Evolutionary conservation across 352 stramenopile species (phyloP), one percentile per base, ranked within the genome.

Genomic region (Thalassiosira exigua): DNA sequence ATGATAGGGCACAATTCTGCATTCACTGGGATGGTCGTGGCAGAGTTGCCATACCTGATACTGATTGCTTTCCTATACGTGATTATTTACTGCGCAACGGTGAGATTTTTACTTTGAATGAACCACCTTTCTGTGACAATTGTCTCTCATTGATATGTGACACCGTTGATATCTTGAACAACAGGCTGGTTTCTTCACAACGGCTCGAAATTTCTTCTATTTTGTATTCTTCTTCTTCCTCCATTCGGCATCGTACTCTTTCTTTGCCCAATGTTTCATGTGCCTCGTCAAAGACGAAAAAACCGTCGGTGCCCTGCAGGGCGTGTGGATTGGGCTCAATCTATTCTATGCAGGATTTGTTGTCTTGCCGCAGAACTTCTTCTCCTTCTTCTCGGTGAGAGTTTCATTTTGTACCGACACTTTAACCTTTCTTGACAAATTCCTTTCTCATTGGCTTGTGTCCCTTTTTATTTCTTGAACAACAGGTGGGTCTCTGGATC

Each of bases 1-100:
- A 97, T 96, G 70, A 96, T 98, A 72, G 92, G 92, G 2, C 90
- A 95, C 54, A 75, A 92, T 4, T 91, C 93, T 77, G 95, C 97
- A 21, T 91, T 90, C 50, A 72, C 95, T 39, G 93, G 87, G 27
- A 84, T 93, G 27, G 93, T 91, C 3, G 48, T 96, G n/a, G 90
- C 90, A 0, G 95, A 98, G 79, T 30, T 89, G 0, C 88, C 87
- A 62, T 85, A 71, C 57, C 27, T 88, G 4, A 52, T 91, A 19
- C 81, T 84, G n/a, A 62, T 89, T 12, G 51, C 68, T 46, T 59
- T 81, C 14, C 52, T 82, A 22, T 77, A 58, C 24, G 71, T 77
- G 11, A 52, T 81, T 17, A 65, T 79, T 69, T 72, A 81, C 59
- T 76, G 42, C 54, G 27, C 62, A n/a, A 61, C 72, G 79, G 36